Evolutionary conservation across 1,139 yeast species (phyloP).

Genomic region (Kurtzmaniella quercitrusa): DNA sequence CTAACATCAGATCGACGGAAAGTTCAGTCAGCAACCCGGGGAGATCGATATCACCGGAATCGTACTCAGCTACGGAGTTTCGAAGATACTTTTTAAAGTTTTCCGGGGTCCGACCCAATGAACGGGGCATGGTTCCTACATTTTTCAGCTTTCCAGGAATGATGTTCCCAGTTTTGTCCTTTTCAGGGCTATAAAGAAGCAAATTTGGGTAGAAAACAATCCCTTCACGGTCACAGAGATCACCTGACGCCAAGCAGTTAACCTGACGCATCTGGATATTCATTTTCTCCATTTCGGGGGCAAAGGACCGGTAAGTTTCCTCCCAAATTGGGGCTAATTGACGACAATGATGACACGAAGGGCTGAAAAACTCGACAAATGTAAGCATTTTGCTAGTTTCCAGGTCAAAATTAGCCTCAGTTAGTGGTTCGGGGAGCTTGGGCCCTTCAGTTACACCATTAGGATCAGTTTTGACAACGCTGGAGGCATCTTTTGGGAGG

Average conservation of each 20-base stretch:
- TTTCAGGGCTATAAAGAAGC: conserved; percentile 55
- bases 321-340: conserved; percentile 64
- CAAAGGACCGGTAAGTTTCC: conserved; percentile 43
- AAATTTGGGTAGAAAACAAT: conserved; percentile 55
- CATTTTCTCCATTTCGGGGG: conserved; percentile 30
- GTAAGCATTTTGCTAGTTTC: conserved; percentile 45
- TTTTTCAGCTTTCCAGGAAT: conserved; percentile 29
- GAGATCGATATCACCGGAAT: conserved; percentile 30
- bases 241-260: conserved; percentile 69
- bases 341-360: conserved; percentile 69
- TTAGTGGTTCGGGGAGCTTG: conserved; percentile 24
- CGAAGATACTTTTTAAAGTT: conserved; percentile 50
- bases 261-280: conserved; percentile 62
- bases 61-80: conserved; percentile 46
- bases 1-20: conserved; percentile 30
- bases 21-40: conserved; percentile 34
- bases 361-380: conserved; percentile 64
- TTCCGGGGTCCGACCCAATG: conserved; percentile 42
- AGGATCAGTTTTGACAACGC: neutral
- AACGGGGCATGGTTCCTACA: conserved; percentile 44
- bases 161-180: conserved; percentile 22
- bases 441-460: conserved; percentile 1
- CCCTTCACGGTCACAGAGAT: conserved; percentile 60
- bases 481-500: neutral
- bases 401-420: conserved; percentile 37